Percentiles rank a stretch among this genome's conserved stretches.
Evolutionary conservation across 768 basidiomycete genomes (phyloP).

Genomic region (Paxillus ammoniavirescens): DNA sequence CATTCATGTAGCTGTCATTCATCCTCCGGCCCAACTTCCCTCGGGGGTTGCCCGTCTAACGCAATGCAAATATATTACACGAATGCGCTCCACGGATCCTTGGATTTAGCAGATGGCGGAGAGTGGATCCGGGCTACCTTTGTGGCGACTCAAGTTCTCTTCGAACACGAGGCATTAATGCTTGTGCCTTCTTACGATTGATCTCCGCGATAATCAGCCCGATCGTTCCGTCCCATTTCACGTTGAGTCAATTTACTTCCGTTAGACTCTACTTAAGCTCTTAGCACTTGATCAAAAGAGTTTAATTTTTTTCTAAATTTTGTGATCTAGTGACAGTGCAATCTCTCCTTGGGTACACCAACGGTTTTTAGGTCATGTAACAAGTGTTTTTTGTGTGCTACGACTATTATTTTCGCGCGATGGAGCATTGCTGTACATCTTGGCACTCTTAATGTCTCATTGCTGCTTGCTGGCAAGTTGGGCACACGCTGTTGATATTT

Average conservation of each 20-base stretch:
- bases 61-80: background rate
- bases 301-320: conserved; percentile 3
- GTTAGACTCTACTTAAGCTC: conserved; percentile 18
- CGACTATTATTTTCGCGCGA: conserved; percentile 5
- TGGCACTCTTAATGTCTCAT: conserved; percentile 21
- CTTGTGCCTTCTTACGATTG: conserved; percentile 12
- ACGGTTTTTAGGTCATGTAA: conserved; percentile 22
- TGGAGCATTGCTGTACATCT: background rate
- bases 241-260: conserved; percentile 23
- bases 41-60: background rate
- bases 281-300: conserved; percentile 1
- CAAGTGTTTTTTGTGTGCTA: conserved; percentile 12
- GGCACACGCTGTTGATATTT: conserved; percentile 40
- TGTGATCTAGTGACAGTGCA: background rate
- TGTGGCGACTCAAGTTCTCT: no score
- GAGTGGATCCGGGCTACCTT: no score
- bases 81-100: conserved; percentile 23
- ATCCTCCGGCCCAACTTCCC: no score
- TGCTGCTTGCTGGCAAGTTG: conserved; percentile 34
- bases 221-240: conserved; percentile 1
- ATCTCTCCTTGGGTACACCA: background rate
- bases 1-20: no score
- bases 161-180: background rate
- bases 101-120: conserved; percentile 12
- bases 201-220: conserved; percentile 28